Conservation (phyloP, 2,329 filamentous ascomycete species). For the Nothopassalora personata region DNA sequence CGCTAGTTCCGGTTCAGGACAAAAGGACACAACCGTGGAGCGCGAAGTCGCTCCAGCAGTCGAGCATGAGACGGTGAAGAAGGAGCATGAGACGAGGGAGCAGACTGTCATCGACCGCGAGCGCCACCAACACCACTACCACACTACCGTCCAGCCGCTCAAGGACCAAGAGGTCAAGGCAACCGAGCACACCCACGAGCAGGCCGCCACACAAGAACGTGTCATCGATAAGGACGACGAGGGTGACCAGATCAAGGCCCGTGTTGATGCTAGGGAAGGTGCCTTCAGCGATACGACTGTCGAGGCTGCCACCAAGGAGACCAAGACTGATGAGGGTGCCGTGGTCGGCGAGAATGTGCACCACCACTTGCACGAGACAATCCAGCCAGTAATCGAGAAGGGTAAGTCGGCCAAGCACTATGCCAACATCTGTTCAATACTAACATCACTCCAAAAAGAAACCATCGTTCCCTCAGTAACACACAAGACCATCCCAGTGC, state of each 20-base stretch:
- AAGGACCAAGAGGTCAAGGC: constrained; percentile 18
- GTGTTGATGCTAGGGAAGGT: constrained; percentile 15
- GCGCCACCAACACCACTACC: constrained; percentile 25
- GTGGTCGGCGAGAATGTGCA: constrained; percentile 23
- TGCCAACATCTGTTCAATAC: neutral
- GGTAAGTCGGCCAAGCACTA: constrained; percentile 7
- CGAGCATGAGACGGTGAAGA: constrained; percentile 37
- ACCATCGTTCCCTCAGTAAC: constrained; percentile 21
- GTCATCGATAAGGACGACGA: constrained; percentile 19
- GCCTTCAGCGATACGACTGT: constrained; percentile 17
- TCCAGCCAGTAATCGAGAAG: constrained; percentile 28
- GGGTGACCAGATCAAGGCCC: constrained; percentile 17
- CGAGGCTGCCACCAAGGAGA: constrained; percentile 14
- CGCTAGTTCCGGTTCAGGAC: constrained; percentile 46
- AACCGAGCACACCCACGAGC: constrained; percentile 18
- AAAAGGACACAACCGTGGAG: constrained; percentile 66
- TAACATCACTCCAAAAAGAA: constrained; percentile 8
- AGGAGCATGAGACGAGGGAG: constrained; percentile 8
- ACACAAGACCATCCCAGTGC: constrained; percentile 25
- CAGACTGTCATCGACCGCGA: constrained; percentile 17
- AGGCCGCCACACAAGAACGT: constrained; percentile 17
- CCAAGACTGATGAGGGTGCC: constrained; percentile 10
- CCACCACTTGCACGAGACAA: constrained; percentile 25
- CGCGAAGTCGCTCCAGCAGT: constrained; percentile 56
- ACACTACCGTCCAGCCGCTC: constrained; percentile 26